A percentile compares a stretch with the other conserved stretches of the same genome.
phyloP scores from a whole-genome alignment of 306 rosid species.

The Vigna angularis region DNA sequence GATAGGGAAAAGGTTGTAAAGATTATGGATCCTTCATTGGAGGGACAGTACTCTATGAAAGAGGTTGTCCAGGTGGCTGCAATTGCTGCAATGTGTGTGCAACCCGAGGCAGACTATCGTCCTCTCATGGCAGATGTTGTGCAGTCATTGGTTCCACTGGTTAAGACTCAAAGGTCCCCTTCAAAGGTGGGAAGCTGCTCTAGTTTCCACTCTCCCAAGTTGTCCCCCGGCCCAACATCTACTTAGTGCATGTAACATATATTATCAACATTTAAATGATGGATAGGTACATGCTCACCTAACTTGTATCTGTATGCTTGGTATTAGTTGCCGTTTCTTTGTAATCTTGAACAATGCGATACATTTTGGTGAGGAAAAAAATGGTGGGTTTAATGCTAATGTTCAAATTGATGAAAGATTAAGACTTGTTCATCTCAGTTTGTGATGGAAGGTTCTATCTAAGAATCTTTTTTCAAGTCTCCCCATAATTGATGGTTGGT shows the following conservation, averaged over 20 bases:
- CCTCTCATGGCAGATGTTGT: slow-evolving; percentile 99
- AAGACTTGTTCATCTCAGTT: neutral
- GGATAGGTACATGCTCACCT: slow-evolving; percentile 25
- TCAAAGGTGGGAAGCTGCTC: slow-evolving; percentile 68
- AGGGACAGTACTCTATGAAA: slow-evolving; percentile 91
- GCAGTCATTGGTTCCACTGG: slow-evolving; percentile 88
- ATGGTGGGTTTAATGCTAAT: slow-evolving; percentile 13
- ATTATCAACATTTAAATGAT: slow-evolving; percentile 31
- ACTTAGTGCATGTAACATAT: slow-evolving; percentile 50
- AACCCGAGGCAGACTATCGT: slow-evolving; percentile 93
- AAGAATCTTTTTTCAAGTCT: neutral
- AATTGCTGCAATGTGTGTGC: slow-evolving; percentile 95
- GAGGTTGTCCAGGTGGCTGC: slow-evolving; percentile 97
- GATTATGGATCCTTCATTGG: slow-evolving; percentile 91
- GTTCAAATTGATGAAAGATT: slow-evolving; percentile 25
- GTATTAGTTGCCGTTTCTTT: slow-evolving; percentile 31
- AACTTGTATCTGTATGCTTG: slow-evolving; percentile 44
- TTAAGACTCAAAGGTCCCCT: slow-evolving; percentile 63
- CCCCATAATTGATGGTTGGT: slow-evolving; percentile 20
- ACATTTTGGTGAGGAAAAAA: neutral
- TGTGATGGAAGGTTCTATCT: slow-evolving; percentile 1
- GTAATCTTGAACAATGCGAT: slow-evolving; percentile 12
- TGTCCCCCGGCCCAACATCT: slow-evolving; percentile 55
- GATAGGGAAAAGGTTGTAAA: slow-evolving; percentile 85
- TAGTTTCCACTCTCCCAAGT: slow-evolving; percentile 61